Percentiles rank a stretch among this genome's conserved stretches.
Conservation (phyloP, 139 green algal genomes). For the Closterium sp. region DNA sequence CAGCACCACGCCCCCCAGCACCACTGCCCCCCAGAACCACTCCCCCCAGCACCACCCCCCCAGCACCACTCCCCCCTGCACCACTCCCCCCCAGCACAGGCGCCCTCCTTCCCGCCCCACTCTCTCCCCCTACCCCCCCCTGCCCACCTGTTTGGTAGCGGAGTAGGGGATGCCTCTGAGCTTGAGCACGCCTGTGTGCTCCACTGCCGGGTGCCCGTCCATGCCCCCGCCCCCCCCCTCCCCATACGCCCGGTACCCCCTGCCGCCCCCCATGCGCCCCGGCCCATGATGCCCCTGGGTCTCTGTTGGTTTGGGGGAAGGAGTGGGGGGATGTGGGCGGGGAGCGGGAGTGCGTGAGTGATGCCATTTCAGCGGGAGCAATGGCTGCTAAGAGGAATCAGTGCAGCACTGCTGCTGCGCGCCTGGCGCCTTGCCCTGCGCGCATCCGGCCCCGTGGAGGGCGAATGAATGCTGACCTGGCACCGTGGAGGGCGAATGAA, state of each 20-base stretch:
- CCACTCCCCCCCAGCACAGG: too few species aligned
- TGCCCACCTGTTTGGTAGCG: conserved; percentile 57
- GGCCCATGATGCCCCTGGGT: background rate
- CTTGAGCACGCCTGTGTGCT: conserved; percentile 63
- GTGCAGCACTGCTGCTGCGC: too few species aligned
- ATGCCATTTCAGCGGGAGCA: background rate
- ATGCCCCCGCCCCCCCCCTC: conserved; percentile 19
- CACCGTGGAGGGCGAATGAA: too few species aligned
- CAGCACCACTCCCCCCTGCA: too few species aligned
- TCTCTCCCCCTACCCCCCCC: background rate
- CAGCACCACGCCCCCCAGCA: too few species aligned
- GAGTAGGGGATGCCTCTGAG: conserved; percentile 79
- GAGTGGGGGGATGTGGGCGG: background rate
- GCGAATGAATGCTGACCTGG: background rate
- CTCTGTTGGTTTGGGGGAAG: background rate
- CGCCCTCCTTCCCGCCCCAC: too few species aligned
- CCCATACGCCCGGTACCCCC: conserved; percentile 10
- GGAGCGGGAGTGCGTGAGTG: background rate
- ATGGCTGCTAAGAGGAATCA: background rate
- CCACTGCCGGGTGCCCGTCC: background rate
- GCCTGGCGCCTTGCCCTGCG: too few species aligned
- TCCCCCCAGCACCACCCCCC: too few species aligned
- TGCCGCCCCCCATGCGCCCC: conserved; percentile 18
- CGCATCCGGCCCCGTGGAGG: too few species aligned
- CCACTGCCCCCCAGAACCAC: too few species aligned